phyloP scores from a whole-genome alignment of 2,329 filamentous ascomycete genomes.

The Neonectria magnoliae region DNA sequence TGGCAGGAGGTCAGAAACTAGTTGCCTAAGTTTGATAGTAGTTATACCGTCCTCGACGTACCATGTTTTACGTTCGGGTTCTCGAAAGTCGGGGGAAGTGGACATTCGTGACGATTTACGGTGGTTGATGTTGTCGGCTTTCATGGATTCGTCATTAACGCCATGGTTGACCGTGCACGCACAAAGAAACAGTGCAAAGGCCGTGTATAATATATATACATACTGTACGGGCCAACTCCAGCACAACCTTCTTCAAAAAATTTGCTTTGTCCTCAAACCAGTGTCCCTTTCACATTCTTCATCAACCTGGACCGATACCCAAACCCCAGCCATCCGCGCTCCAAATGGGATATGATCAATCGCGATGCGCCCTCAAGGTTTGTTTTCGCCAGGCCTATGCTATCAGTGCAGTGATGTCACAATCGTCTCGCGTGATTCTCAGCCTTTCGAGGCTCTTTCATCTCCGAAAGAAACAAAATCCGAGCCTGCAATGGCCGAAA shows the following conservation, averaged over 20 bases:
- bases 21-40: not conserved
- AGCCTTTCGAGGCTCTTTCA: not conserved
- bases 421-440: not conserved
- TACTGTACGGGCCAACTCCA: conserved; percentile 34
- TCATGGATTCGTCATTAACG: conserved; percentile 11
- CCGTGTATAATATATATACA: accelerated
- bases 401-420: conserved; percentile 7
- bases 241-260: conserved; percentile 25
- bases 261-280: conserved; percentile 11
- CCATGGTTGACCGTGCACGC: conserved; percentile 5
- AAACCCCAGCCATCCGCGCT: conserved; percentile 15
- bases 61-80: not conserved
- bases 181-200: conserved; percentile 23
- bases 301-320: conserved; percentile 8
- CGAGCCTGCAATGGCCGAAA: conserved; percentile 1
- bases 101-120: conserved; percentile 16
- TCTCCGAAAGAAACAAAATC: not conserved
- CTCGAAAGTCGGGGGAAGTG: not conserved
- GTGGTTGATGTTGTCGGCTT: conserved; percentile 35
- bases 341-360: conserved; percentile 21
- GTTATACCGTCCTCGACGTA: not conserved
- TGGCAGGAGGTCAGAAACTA: not conserved
- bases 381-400: conserved; percentile 19
- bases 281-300: conserved; percentile 4
- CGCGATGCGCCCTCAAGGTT: conserved; percentile 31